Evolutionary conservation across 305 asterid species (phyloP).

Genomic region (Rubia balearica): DNA sequence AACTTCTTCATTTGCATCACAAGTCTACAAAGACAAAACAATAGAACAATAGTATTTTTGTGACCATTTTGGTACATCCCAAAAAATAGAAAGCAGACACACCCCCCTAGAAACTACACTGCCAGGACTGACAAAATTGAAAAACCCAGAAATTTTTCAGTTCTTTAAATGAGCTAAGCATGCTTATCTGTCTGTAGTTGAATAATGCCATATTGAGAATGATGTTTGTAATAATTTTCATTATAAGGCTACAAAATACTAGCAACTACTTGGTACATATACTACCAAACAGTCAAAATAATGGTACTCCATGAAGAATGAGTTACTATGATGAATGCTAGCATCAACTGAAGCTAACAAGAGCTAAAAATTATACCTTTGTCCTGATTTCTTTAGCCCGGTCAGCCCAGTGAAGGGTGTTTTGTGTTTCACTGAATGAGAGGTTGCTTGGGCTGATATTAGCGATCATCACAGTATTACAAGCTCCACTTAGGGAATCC

Average conservation of each 20-base stretch:
- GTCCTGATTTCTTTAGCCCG: slow-evolving; percentile 56
- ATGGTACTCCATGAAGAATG: neutral
- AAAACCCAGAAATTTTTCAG: neutral
- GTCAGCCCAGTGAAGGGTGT: slow-evolving; percentile 70
- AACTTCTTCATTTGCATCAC: slow-evolving; percentile 43
- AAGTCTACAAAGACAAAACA: slow-evolving; percentile 23
- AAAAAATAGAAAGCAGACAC: neutral
- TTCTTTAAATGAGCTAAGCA: slow-evolving; percentile 1
- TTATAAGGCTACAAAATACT: neutral
- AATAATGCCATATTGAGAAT: neutral
- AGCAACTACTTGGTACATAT: neutral
- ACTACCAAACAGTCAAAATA: neutral
- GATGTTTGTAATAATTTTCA: neutral
- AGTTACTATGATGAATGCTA: neutral
- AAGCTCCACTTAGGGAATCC: slow-evolving; percentile 57
- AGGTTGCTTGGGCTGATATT: slow-evolving; percentile 55
- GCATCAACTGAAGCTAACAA: neutral
- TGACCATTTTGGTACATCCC: neutral
- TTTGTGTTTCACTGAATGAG: slow-evolving; percentile 53
- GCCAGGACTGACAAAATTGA: neutral
- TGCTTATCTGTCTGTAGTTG: neutral
- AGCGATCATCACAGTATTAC: slow-evolving; percentile 71
- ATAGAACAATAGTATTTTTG: neutral
- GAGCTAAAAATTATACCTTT: slow-evolving; percentile 25
- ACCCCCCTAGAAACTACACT: neutral